phyloP scores from a whole-genome alignment of 1,284 basidiomycete species.

The Fomitiporia mediterranea region DNA sequence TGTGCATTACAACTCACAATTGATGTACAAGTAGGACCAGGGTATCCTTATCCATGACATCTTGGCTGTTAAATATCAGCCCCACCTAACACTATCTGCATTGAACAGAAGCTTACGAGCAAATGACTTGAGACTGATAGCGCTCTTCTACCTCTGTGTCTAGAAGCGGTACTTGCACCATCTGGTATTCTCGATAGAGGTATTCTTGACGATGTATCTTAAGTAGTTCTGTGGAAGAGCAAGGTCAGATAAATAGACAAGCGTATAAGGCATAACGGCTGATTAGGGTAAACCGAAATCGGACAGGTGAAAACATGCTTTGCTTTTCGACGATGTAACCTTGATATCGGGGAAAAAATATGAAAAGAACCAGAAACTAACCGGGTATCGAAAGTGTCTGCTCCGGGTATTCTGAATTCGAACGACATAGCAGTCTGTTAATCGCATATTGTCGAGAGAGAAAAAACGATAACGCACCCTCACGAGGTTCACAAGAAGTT shows the following conservation, averaged over 20 bases:
- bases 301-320: not conserved
- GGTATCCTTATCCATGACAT: constrained; percentile 64
- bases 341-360: not conserved
- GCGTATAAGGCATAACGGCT: not conserved
- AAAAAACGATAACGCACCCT: constrained; percentile 41
- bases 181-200: constrained; percentile 64
- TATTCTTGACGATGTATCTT: constrained; percentile 82
- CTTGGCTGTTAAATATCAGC: constrained; percentile 39
- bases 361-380: constrained; percentile 25
- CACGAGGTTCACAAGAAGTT: constrained; percentile 72
- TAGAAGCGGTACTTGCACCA: constrained; percentile 79
- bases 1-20: constrained; percentile 56
- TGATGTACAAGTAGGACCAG: constrained; percentile 86
- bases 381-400: constrained; percentile 64
- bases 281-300: not conserved
- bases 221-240: constrained; percentile 57
- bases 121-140: constrained; percentile 78
- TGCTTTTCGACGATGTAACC: no score
- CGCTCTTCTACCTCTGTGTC: constrained; percentile 57
- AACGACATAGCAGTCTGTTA: not conserved
- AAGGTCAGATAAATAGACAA: not conserved
- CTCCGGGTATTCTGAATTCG: constrained; percentile 46
- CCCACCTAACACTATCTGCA: constrained; percentile 13
- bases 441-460: not conserved
- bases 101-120: constrained; percentile 58